These are phyloP conservation scores for Diaporthe citriasiana DNA, from an alignment of 2,329 filamentous ascomycete species.

Conservation along the genomic window DNA sequence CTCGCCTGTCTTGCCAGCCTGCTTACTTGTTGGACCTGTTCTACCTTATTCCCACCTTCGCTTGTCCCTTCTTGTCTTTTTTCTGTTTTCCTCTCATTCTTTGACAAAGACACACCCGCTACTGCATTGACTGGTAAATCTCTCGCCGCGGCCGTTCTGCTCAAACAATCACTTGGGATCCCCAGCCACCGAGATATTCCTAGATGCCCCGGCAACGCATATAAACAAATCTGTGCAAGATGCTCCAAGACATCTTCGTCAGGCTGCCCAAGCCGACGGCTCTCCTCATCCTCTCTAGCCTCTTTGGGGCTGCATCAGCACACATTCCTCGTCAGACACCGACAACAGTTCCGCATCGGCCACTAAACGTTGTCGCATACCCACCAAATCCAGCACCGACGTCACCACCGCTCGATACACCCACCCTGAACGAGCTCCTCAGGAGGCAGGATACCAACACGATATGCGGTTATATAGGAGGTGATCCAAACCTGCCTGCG, in stretches of 20 bases:
- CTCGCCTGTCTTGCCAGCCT: constrained; percentile 31
- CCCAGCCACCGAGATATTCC: constrained; percentile 11
- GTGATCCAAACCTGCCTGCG: constrained; percentile 65
- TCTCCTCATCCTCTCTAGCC: constrained; percentile 48
- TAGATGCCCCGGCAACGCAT: constrained; percentile 32
- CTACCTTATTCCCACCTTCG: constrained; percentile 19
- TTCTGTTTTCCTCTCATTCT: constrained; percentile 13
- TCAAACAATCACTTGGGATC: neutral
- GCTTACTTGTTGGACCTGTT: constrained; percentile 25
- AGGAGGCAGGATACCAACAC: constrained; percentile 64
- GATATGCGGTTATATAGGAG: constrained; percentile 70
- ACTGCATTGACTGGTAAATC: neutral
- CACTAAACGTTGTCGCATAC: constrained; percentile 52
- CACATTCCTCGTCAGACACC: constrained; percentile 47
- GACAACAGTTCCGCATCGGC: constrained; percentile 48
- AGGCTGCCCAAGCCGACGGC: constrained; percentile 50
- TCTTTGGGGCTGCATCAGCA: constrained; percentile 48
- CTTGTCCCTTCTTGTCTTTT: constrained; percentile 4
- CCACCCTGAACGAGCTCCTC: constrained; percentile 52
- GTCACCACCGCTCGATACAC: constrained; percentile 54
- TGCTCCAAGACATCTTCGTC: constrained; percentile 47
- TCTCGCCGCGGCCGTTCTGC: neutral
- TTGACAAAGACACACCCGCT: neutral
- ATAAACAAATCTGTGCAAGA: constrained; percentile 23
- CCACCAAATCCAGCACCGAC: constrained; percentile 55